phyloP scores from a whole-genome alignment of 306 rosid species.

The Prunus armeniaca region DNA sequence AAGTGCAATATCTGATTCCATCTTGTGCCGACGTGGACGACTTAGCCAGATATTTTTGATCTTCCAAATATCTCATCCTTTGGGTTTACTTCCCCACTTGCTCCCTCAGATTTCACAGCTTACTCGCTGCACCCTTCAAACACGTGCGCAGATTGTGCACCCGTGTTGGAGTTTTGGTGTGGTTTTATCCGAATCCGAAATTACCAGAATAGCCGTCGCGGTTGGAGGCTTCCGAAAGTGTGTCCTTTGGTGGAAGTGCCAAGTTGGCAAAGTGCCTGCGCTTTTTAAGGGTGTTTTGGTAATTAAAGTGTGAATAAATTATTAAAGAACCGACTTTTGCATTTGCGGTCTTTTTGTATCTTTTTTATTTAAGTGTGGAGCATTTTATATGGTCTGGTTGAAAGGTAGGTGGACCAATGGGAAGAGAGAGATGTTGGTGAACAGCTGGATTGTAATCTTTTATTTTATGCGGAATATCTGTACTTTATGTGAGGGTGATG shows the following conservation, averaged over 20 bases:
- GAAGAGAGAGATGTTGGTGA: slow-evolving; percentile 4
- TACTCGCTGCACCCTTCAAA: neutral
- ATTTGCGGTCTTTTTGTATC: neutral
- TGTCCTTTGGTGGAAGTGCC: slow-evolving; percentile 21
- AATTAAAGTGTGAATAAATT: neutral
- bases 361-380: too few species aligned
- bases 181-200: neutral
- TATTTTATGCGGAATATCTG: neutral
- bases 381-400: neutral
- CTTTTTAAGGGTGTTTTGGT: slow-evolving; percentile 18
- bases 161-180: neutral
- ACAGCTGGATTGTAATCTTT: slow-evolving; percentile 30
- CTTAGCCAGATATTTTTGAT: slow-evolving; percentile 37
- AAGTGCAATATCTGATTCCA: slow-evolving; percentile 49
- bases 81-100: neutral
- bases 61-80: slow-evolving; percentile 33
- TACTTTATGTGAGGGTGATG: neutral
- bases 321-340: neutral
- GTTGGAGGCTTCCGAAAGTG: neutral
- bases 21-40: slow-evolving; percentile 48
- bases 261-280: slow-evolving; percentile 12
- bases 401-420: slow-evolving; percentile 4
- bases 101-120: neutral
- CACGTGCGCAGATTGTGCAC: neutral
- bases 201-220: neutral